Evolutionary conservation across 2,329 filamentous ascomycete genomes (phyloP).

Genomic region (Laburnicola sp.): DNA sequence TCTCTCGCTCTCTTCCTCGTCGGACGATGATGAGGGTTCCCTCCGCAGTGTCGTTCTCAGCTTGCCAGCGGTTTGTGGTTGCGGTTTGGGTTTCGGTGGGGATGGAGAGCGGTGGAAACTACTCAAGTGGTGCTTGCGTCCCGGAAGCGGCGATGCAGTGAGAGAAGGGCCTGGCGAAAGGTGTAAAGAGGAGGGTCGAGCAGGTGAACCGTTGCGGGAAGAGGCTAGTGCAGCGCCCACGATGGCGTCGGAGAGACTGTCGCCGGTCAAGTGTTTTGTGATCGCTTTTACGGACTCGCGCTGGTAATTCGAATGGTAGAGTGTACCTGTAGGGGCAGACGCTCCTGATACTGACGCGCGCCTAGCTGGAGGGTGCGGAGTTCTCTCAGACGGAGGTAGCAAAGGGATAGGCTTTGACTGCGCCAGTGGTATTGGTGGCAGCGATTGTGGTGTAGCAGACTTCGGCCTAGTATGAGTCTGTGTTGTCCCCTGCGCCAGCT

Average conservation of each 20-base stretch:
- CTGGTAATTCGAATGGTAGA: slow-evolving; percentile 47
- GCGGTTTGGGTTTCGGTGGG: slow-evolving; percentile 40
- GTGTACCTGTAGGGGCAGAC: slow-evolving; percentile 26
- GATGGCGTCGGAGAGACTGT: slow-evolving; percentile 72
- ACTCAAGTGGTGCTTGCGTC: slow-evolving; percentile 46
- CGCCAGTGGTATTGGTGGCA: slow-evolving; percentile 38
- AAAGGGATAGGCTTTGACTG: slow-evolving; percentile 35
- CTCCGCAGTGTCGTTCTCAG: slow-evolving; percentile 70
- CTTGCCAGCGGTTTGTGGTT: slow-evolving; percentile 48
- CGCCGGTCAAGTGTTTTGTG: slow-evolving; percentile 58
- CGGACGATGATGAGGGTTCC: slow-evolving; percentile 44
- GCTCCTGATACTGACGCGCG: slow-evolving; percentile 26
- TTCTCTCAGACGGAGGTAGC: slow-evolving; percentile 24
- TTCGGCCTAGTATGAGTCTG: slow-evolving; percentile 9
- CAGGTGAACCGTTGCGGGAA: slow-evolving; percentile 55
- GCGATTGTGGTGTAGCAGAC: slow-evolving; percentile 18
- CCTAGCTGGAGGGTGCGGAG: slow-evolving; percentile 18
- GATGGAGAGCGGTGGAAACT: slow-evolving; percentile 46
- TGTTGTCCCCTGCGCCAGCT: slow-evolving; percentile 7
- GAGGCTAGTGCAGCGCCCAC: slow-evolving; percentile 74
- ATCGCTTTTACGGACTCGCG: slow-evolving; percentile 43
- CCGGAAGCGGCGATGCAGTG: slow-evolving; percentile 43
- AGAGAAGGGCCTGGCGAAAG: slow-evolving; percentile 44
- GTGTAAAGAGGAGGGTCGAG: slow-evolving; percentile 56
- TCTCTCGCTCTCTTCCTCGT: slow-evolving; percentile 59